Evolutionary conservation across 208 protist species (phyloP), one percentile per base, ranked within the genome.

Genomic region (Sergeia podlipaevii): DNA sequence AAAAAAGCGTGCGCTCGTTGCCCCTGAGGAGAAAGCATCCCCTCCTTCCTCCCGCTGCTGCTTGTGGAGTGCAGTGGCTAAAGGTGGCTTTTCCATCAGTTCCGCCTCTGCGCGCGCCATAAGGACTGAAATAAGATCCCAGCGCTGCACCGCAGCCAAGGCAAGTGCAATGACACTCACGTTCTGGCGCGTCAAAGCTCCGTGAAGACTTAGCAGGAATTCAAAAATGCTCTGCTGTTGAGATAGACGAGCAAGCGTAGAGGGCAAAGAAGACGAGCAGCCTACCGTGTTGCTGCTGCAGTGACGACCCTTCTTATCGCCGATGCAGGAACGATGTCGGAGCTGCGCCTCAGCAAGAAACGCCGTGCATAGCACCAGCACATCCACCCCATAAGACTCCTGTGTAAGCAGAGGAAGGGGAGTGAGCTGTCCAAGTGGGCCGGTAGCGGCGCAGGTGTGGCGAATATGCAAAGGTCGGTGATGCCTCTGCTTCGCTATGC

Each of bases 111-210:
- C 72, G 23, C 67, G 65, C 29, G 70, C 63, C 57, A 85, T 69
- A 39, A 85, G 54, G 17, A 49, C 41, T 27, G 70, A 28, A 36
- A 92, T 59, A 7, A 89, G 36, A 8, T 64, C 53, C 84, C 84
- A 91, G 33, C 64, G 60, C 23, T 39, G 64, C 52, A 84, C 52
- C 34, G 48, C 45, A 1, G 84, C 77, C 0, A 69, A 39, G 2
- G 39, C 63, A 36, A 88, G 74, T 10, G 80, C 77, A 4, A 88
- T 45, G 20, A 70, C 38, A 62, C 86, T 87, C 37, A 86, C 59
- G 27, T 78, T 80, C 47, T 73, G 72, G 20, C 50, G 63, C 20
- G 64, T 69, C n/a, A 82, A 56, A 8, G 69, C 77, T 23, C 70
- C 67, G 30, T 63, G 69, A 21, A 67, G 59, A 17, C 50, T 59